phyloP scores from a whole-genome alignment of 2,329 filamentous ascomycete species.

The Cladosporium sp. region DNA sequence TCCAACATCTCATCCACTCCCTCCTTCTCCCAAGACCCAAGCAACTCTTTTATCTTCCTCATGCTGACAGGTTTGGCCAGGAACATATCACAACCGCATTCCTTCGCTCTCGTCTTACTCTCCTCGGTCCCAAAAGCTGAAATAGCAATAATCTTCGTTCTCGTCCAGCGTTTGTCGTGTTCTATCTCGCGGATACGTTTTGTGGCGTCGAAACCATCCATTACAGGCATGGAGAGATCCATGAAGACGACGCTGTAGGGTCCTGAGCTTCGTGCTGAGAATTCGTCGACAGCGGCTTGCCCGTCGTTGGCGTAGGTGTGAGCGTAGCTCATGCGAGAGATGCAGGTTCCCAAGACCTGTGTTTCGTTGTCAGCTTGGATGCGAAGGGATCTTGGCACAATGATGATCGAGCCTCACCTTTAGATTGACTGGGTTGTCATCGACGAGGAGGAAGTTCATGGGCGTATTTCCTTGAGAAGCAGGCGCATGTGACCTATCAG shows the following conservation, averaged over 20 bases:
- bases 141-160: neutral
- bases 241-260: conserved; percentile 42
- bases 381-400: neutral
- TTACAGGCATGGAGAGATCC: conserved; percentile 30
- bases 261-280: conserved; percentile 20
- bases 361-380: conserved; percentile 15
- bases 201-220: conserved; percentile 22
- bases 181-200: conserved; percentile 15
- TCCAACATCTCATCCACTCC: too few species aligned
- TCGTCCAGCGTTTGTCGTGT: neutral
- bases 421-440: conserved; percentile 23
- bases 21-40: neutral
- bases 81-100: conserved; percentile 28
- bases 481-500: too few species aligned
- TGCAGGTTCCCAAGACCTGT: neutral
- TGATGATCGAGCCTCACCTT: neutral
- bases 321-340: neutral
- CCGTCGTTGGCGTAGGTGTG: neutral
- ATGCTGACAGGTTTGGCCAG: conserved; percentile 25
- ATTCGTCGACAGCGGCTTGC: neutral
- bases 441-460: conserved; percentile 18
- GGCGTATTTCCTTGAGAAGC: neutral
- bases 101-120: conserved; percentile 12
- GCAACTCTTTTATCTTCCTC: neutral
- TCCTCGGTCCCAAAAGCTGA: neutral